These are phyloP conservation scores for Eucalyptus pumila DNA, from an alignment of 345 rosid species.

Conservation along the genomic window DNA sequence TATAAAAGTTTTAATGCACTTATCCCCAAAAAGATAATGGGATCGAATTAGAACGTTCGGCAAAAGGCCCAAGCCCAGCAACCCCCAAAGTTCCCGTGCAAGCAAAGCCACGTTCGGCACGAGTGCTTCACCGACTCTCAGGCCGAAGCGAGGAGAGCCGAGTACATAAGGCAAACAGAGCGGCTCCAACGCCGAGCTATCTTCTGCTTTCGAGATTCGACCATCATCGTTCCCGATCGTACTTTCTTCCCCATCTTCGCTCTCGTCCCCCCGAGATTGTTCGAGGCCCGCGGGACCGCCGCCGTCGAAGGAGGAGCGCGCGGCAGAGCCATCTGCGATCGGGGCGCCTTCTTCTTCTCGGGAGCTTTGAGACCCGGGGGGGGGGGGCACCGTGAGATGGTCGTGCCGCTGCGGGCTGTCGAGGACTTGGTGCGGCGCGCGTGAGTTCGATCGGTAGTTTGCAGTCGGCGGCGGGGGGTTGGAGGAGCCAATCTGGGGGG, in stretches of 20 bases:
- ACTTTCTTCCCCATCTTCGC: neutral
- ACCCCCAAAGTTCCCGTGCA: neutral
- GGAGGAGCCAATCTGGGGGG: slow-evolving; percentile 48
- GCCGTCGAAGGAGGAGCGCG: neutral
- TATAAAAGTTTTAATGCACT: neutral
- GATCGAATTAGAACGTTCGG: neutral
- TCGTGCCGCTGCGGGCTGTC: neutral
- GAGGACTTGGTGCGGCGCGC: neutral
- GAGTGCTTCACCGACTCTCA: neutral
- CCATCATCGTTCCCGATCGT: neutral
- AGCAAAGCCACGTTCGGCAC: neutral
- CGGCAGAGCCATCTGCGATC: neutral
- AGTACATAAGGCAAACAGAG: neutral
- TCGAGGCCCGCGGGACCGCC: too few species aligned
- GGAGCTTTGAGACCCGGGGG: neutral
- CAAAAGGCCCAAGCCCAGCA: neutral
- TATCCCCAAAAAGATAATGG: neutral
- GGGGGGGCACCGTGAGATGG: neutral
- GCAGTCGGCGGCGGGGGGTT: neutral
- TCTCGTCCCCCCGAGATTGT: neutral
- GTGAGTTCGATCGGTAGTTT: neutral
- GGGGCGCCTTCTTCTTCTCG: neutral
- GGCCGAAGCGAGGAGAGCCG: neutral
- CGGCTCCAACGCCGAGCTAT: neutral
- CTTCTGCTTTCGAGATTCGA: neutral